Evolutionary conservation across 805 yeast species (phyloP).

Genomic region (Metschnikowia borealis): DNA sequence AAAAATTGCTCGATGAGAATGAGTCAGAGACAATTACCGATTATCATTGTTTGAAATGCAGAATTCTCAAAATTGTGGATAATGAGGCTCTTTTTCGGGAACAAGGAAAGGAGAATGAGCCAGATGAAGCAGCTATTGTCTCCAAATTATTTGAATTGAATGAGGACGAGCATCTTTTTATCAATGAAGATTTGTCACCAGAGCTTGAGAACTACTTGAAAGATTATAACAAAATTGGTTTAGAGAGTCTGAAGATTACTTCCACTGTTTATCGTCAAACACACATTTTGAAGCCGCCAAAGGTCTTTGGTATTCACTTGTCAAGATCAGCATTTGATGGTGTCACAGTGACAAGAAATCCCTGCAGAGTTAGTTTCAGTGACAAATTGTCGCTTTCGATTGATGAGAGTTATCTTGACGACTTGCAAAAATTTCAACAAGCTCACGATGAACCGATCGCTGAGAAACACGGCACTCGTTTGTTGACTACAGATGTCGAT

Average conservation of each 20-base stretch:
- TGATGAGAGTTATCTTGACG: constrained; percentile 38
- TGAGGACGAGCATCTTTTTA: constrained; percentile 36
- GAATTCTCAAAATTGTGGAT: constrained; percentile 31
- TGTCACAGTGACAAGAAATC: constrained; percentile 63
- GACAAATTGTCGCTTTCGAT: constrained; percentile 50
- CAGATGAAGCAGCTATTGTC: constrained; percentile 25
- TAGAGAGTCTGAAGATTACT: constrained; percentile 44
- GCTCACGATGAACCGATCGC: constrained; percentile 14
- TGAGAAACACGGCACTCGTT: constrained; percentile 12
- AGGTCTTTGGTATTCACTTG: constrained; percentile 71
- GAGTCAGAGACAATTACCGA: constrained; percentile 70
- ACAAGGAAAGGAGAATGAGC: constrained; percentile 19
- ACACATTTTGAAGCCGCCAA: constrained; percentile 62
- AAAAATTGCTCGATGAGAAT: constrained; percentile 50
- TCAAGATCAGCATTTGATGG: constrained; percentile 79
- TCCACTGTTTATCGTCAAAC: constrained; percentile 68
- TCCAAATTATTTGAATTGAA: constrained; percentile 33
- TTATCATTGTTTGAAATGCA: constrained; percentile 76
- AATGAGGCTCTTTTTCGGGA: constrained; percentile 26
- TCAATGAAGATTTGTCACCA: constrained; percentile 63
- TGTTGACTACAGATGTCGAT: constrained; percentile 24
- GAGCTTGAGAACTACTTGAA: constrained; percentile 46
- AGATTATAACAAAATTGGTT: constrained; percentile 41
- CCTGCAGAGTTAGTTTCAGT: constrained; percentile 65
- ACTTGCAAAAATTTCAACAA: constrained; percentile 33